phyloP scores from a whole-genome alignment of 2,329 filamentous ascomycete genomes.

The Fusarium floridanum region DNA sequence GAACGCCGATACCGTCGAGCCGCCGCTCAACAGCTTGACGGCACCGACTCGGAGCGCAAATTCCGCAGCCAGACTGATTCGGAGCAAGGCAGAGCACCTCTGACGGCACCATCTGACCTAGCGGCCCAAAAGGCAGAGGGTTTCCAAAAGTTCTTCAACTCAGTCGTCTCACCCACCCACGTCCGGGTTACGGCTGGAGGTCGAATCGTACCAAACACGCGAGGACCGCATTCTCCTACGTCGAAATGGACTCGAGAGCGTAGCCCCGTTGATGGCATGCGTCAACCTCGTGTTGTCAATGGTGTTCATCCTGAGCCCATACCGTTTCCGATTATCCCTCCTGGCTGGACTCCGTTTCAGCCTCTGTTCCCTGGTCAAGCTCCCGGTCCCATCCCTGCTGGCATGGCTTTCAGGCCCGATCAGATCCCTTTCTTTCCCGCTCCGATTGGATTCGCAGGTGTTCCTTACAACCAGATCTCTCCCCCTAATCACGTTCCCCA shows the following conservation, averaged over 20 bases:
- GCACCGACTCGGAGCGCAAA: constrained; percentile 58
- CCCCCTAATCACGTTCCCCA: constrained; percentile 12
- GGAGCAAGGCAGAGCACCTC: constrained; percentile 60
- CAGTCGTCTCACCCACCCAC: constrained; percentile 76
- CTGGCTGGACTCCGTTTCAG: constrained; percentile 46
- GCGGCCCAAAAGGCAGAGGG: constrained; percentile 71
- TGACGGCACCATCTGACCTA: constrained; percentile 66
- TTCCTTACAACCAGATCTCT: constrained; percentile 41
- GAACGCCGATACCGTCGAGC: constrained; percentile 27
- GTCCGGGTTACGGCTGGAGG: constrained; percentile 76
- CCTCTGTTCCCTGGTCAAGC: constrained; percentile 51
- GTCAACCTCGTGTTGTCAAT: constrained; percentile 34
- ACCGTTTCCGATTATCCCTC: constrained; percentile 45
- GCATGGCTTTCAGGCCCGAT: constrained; percentile 48
- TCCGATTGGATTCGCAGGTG: constrained; percentile 54
- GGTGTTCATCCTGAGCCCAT: constrained; percentile 38
- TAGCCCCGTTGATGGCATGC: constrained; percentile 36
- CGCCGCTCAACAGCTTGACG: constrained; percentile 52
- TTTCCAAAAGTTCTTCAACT: constrained; percentile 77
- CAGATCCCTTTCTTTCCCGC: constrained; percentile 57
- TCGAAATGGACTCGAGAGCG: constrained; percentile 64
- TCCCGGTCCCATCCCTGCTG: constrained; percentile 45
- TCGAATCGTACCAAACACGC: constrained; percentile 74
- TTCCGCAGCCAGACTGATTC: constrained; percentile 61
- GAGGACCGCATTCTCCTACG: constrained; percentile 65